These are phyloP conservation scores for Phytophthora pini DNA, from an alignment of 352 stramenopile species.

Conservation along the genomic window DNA sequence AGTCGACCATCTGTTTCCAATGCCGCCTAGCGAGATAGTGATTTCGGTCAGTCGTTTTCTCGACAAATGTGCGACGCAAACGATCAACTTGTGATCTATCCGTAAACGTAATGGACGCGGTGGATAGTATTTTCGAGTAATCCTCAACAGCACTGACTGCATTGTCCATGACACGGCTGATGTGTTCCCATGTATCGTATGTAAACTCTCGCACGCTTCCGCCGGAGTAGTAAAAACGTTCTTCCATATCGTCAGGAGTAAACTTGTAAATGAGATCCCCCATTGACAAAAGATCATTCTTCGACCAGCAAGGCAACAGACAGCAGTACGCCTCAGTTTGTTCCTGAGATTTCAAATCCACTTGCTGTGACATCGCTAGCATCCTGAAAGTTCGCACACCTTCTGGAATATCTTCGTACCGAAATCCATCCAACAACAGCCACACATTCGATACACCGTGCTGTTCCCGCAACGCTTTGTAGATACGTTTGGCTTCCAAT, in stretches of 20 bases:
- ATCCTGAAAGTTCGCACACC: conserved; percentile 18
- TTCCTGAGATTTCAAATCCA: conserved; percentile 22
- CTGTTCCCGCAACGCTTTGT: too few relatives aligned
- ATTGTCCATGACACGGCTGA: conserved; percentile 3
- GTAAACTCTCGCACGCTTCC: conserved; percentile 25
- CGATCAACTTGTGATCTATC: conserved; percentile 18
- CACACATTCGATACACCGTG: too few relatives aligned
- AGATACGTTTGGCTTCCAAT: too few relatives aligned
- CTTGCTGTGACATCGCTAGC: conserved; percentile 30
- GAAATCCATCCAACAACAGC: conserved; percentile 1
- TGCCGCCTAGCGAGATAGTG: conserved; percentile 1
- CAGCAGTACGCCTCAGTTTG: conserved; percentile 14
- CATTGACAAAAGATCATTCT: conserved; percentile 11
- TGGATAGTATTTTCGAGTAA: conserved; percentile 4
- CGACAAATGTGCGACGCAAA: conserved; percentile 20
- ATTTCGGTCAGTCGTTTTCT: conserved; percentile 1
- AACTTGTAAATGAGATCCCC: conserved; percentile 1
- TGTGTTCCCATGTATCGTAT: neutral
- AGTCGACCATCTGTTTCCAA: conserved; percentile 24
- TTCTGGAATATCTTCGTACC: neutral
- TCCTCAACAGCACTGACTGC: conserved; percentile 3
- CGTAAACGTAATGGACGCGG: conserved; percentile 2
- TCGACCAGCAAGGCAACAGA: conserved; percentile 16
- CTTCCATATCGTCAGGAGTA: neutral
- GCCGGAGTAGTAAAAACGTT: conserved; percentile 19